These are phyloP conservation scores for Pulchroboletus neoregius DNA, from an alignment of 1,284 basidiomycete genomes.

Conservation along the genomic window DNA sequence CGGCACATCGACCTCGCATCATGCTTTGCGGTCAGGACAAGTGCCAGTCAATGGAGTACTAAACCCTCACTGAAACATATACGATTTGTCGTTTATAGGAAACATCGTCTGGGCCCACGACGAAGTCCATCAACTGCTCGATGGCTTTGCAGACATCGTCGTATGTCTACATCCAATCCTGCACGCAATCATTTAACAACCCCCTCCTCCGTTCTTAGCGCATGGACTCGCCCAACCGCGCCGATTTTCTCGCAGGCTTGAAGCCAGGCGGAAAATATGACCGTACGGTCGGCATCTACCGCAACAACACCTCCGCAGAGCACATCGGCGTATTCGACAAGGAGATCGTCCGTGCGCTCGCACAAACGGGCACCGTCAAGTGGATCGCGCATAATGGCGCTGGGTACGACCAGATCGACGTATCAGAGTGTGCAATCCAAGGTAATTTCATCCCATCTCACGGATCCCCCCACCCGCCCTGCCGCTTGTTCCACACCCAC, in stretches of 20 bases:
- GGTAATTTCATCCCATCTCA: conserved; percentile 50
- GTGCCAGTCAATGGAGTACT: too few species aligned
- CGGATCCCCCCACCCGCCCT: too few species aligned
- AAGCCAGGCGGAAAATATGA: conserved; percentile 69
- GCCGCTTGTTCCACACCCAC: too few species aligned
- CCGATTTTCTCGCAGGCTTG: conserved; percentile 66
- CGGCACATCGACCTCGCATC: conserved; percentile 21
- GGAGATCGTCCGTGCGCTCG: conserved; percentile 68
- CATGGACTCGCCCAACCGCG: conserved; percentile 63
- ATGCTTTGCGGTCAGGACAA: conserved; percentile 28
- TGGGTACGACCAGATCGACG: conserved; percentile 85
- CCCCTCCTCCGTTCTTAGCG: conserved; percentile 35
- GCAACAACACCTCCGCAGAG: conserved; percentile 64
- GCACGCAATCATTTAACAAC: too few species aligned
- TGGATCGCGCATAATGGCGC: conserved; percentile 94
- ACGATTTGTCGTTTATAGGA: conserved; percentile 37
- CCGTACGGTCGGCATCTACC: conserved; percentile 75
- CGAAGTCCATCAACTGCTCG: conserved; percentile 64
- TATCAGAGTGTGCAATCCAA: conserved; percentile 66
- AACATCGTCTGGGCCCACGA: conserved; percentile 77
- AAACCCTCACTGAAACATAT: neutral
- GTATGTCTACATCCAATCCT: too few species aligned
- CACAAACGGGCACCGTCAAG: conserved; percentile 62
- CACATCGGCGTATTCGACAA: conserved; percentile 77
- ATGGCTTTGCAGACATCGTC: conserved; percentile 67